Conservation (phyloP, 306 rosid genomes). For the Acacia crassicarpa region DNA sequence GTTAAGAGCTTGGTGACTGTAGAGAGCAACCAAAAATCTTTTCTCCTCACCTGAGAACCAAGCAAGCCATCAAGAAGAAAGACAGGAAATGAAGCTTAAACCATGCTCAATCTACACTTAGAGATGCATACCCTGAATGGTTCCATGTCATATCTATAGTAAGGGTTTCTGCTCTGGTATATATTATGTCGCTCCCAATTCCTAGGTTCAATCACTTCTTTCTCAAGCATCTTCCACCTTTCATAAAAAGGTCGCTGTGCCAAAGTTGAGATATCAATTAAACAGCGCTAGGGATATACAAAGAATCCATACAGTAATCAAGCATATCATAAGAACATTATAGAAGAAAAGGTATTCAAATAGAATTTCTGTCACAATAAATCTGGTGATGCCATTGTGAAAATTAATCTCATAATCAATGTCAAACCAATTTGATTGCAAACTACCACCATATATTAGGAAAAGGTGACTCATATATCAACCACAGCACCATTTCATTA, state of each 20-base stretch:
- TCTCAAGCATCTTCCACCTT: conserved; percentile 98
- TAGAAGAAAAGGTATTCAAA: conserved; percentile 17
- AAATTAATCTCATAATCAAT: background rate
- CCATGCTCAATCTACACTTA: conserved; percentile 18
- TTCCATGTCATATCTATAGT: conserved; percentile 90
- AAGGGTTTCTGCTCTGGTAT: conserved; percentile 60
- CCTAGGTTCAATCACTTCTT: conserved; percentile 96
- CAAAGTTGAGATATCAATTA: conserved; percentile 33
- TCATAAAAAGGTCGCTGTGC: conserved; percentile 94
- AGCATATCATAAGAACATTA: background rate
- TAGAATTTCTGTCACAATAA: background rate
- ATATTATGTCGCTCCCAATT: conserved; percentile 68
- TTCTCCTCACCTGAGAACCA: conserved; percentile 83
- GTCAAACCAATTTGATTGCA: background rate
- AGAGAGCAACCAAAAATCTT: conserved; percentile 95
- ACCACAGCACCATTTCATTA: background rate
- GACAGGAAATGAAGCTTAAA: conserved; percentile 12
- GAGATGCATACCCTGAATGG: conserved; percentile 80
- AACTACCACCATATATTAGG: background rate
- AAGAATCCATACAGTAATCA: conserved; percentile 3
- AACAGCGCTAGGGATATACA: conserved; percentile 1
- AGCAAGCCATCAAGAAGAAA: conserved; percentile 27
- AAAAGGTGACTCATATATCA: background rate
- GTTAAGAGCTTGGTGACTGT: conserved; percentile 77
- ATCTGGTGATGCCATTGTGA: background rate